These are phyloP conservation scores for Fusarium brevicatenulatum DNA, from an alignment of 2,329 filamentous ascomycete genomes.

Conservation along the genomic window DNA sequence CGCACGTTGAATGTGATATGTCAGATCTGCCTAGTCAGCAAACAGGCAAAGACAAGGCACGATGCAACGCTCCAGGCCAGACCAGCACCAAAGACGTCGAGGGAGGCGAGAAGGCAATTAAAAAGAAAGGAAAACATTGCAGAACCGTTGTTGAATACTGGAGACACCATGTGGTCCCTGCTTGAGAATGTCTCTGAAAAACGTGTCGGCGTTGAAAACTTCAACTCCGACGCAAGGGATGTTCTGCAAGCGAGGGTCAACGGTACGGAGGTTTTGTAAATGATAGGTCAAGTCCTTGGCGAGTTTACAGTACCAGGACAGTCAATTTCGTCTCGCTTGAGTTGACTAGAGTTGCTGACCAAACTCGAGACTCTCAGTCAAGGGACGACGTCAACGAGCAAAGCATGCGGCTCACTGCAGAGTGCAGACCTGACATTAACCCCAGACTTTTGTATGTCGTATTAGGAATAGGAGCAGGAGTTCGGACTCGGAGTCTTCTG, in stretches of 20 bases:
- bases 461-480: constrained; percentile 1
- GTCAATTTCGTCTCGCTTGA: constrained; percentile 15
- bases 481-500: not conserved
- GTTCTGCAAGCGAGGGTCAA: not conserved
- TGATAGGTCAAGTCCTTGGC: constrained; percentile 12
- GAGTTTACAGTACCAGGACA: not conserved
- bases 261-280: not conserved
- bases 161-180: constrained; percentile 24
- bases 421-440: constrained; percentile 7
- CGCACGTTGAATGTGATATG: constrained; percentile 32
- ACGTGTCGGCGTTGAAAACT: constrained; percentile 28
- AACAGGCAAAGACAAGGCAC: constrained; percentile 34
- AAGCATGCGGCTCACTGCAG: constrained; percentile 18
- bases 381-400: constrained; percentile 18
- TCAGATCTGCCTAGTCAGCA: constrained; percentile 37
- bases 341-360: not conserved
- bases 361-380: constrained; percentile 1
- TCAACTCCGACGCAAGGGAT: constrained; percentile 11
- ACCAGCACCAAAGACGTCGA: constrained; percentile 13
- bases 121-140: not conserved
- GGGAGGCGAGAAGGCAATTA: constrained; percentile 12
- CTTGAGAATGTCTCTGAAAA: constrained; percentile 34
- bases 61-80: constrained; percentile 34
- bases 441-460: constrained; percentile 9
- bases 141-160: constrained; percentile 22